Base-by-base conservation (phyloP, 2,329 filamentous ascomycete genomes). In the Monascus ruber region DNA sequence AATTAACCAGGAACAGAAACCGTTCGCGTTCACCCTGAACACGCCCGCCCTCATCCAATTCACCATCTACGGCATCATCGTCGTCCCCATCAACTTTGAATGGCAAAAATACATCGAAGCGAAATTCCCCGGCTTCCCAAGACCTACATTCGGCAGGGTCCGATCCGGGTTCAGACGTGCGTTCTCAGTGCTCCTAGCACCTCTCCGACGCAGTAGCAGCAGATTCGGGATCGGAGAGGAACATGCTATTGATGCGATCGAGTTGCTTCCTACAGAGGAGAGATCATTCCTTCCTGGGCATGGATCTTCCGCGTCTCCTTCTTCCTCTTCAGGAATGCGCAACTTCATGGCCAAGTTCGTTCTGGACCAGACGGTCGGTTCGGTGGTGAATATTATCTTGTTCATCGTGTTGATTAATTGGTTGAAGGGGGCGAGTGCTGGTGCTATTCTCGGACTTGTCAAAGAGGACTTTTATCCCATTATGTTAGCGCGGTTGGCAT, bases 81-180 rank as follows among this genome's bases (percentile, higher is more conserved):
- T 73, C 60, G 82, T 80, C 32, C 86, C 87, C 2, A 83, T 83
- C 34, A 95, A 95, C 63, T 85, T 86, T 55, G 57, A 85, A 51
- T 94, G 86, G 87, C 87, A 94, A 70, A 73, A 77, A 32, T 84
- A 74, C 55, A 72, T 94, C 38, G 87, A 94, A 62, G 66, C 73
- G 5, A 63, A 69, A 3, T 93, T 86, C 54, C 87, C 87, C 0
- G 80, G 81, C 1, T 73, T 76, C 49, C 71, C 72, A 37, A 29
- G 28, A 29, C 10, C 28, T 10, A 6, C 28, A 29, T 29, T 10
- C 28, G 28, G 28, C 6, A 10, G 6, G 6, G 28, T 2, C 28
- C 6, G 28, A 6, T 29, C 10, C 10, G 28, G 28, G 28, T 6
- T 6, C 6, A 29, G 28, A 10, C 6, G 10, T 6, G 6, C 28